These are phyloP conservation scores for Sideroxylon spinosum DNA, from an alignment of 179 eudicot genomes.

Conservation along the genomic window DNA sequence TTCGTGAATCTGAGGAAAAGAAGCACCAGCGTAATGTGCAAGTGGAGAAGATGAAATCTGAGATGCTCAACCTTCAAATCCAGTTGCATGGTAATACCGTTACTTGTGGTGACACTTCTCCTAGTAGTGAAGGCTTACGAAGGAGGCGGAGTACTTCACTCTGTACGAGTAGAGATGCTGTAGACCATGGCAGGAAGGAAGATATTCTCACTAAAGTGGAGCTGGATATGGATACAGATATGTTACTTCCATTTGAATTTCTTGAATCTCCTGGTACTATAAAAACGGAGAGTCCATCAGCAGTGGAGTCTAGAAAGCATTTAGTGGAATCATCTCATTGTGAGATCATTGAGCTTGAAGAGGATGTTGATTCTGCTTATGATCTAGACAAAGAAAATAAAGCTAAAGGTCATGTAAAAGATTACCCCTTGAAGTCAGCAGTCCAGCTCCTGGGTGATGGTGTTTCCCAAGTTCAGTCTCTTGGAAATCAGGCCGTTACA, in stretches of 20 bases:
- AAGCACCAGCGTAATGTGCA: conserved; percentile 90
- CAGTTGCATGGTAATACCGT: conserved; percentile 66
- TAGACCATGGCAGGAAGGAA: conserved; percentile 31
- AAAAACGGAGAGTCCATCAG: conserved; percentile 48
- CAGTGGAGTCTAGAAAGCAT: conserved; percentile 39
- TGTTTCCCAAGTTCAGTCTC: conserved; percentile 89
- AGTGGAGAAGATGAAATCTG: conserved; percentile 99
- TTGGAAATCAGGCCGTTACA: conserved; percentile 89
- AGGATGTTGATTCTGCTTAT: conserved; percentile 27
- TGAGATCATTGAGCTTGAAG: conserved; percentile 79
- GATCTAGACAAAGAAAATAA: conserved; percentile 39
- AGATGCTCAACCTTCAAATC: conserved; percentile 90
- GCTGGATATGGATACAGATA: conserved; percentile 35
- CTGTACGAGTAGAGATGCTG: conserved; percentile 31
- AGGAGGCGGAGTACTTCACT: conserved; percentile 53
- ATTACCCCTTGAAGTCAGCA: conserved; percentile 75
- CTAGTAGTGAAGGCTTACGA: conserved; percentile 63
- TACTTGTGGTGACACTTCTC: conserved; percentile 44
- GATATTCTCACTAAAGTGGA: conserved; percentile 33
- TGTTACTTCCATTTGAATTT: conserved; percentile 35
- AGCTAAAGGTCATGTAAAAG: conserved; percentile 45
- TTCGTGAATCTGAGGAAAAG: conserved; percentile 88
- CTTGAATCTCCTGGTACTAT: conserved; percentile 46
- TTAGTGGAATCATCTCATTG: conserved; percentile 39
- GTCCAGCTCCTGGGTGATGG: conserved; percentile 89